phyloP scores from a whole-genome alignment of 805 yeast genomes.

The Yamadazyma philogaea region DNA sequence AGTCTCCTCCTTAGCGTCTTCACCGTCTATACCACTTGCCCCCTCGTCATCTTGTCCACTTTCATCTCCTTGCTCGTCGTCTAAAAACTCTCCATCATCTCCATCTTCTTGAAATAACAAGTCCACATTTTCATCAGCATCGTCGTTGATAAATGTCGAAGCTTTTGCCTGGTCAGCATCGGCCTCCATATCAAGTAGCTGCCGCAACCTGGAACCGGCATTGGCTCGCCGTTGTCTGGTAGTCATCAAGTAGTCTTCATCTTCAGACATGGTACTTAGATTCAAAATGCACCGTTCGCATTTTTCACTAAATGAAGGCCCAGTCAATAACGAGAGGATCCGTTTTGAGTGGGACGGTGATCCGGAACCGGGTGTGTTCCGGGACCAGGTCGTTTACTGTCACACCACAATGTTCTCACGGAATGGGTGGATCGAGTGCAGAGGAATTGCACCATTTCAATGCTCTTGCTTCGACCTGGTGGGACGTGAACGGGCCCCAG shows the following conservation, averaged over 20 bases:
- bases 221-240: constrained; percentile 78
- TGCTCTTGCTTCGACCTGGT: constrained; percentile 91
- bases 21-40: constrained; percentile 15
- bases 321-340: not conserved
- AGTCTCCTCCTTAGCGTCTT: constrained; percentile 18
- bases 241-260: constrained; percentile 51
- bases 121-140: constrained; percentile 74
- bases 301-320: not conserved
- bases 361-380: not conserved
- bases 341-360: not conserved
- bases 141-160: constrained; percentile 45
- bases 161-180: constrained; percentile 32
- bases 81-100: constrained; percentile 28
- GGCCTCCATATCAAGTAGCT: constrained; percentile 69
- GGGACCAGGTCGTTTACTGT: not conserved
- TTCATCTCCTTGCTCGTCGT: constrained; percentile 23
- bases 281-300: not conserved
- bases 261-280: constrained; percentile 10
- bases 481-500: constrained; percentile 94
- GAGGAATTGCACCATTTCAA: constrained; percentile 81
- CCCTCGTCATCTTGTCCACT: constrained; percentile 17
- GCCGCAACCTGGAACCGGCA: constrained; percentile 83
- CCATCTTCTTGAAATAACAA: constrained; percentile 60
- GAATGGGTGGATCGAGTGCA: constrained; percentile 41
- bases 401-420: constrained; percentile 4